phyloP scores from a whole-genome alignment of 306 rosid genomes.

The Clitoria ternatea region DNA sequence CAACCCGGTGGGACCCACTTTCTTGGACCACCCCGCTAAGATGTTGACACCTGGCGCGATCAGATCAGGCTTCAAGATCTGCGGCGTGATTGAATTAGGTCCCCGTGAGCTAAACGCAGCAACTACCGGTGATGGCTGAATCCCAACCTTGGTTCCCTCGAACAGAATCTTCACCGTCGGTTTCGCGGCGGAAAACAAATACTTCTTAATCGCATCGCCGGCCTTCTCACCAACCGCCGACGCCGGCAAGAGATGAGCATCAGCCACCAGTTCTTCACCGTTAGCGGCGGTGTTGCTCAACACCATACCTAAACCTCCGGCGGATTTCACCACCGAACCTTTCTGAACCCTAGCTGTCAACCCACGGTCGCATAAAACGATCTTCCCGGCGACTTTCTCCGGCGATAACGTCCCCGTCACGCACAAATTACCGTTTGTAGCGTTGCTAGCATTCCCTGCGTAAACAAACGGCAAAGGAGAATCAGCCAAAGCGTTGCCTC shows the following conservation, averaged over 20 bases:
- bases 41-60: slow-evolving; percentile 97
- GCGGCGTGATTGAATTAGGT: slow-evolving; percentile 59
- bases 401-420: slow-evolving; percentile 64
- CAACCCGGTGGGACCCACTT: slow-evolving; percentile 68
- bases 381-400: slow-evolving; percentile 67
- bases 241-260: slow-evolving; percentile 77
- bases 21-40: slow-evolving; percentile 78
- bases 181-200: slow-evolving; percentile 43
- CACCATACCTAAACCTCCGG: slow-evolving; percentile 85
- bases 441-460: slow-evolving; percentile 67
- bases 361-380: slow-evolving; percentile 84
- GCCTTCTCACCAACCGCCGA: slow-evolving; percentile 63
- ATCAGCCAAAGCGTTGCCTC: slow-evolving; percentile 48
- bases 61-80: slow-evolving; percentile 76
- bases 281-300: slow-evolving; percentile 67
- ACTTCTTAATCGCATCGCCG: slow-evolving; percentile 50
- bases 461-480: slow-evolving; percentile 49
- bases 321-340: slow-evolving; percentile 70
- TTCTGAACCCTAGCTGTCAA: slow-evolving; percentile 80
- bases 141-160: slow-evolving; percentile 71
- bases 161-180: slow-evolving; percentile 60
- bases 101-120: slow-evolving; percentile 95
- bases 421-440: slow-evolving; percentile 61
- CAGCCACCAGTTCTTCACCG: slow-evolving; percentile 91
- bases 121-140: slow-evolving; percentile 88